Evolutionary conservation across 2,329 filamentous ascomycete species (phyloP).

Genomic region (Fusarium aywerte): DNA sequence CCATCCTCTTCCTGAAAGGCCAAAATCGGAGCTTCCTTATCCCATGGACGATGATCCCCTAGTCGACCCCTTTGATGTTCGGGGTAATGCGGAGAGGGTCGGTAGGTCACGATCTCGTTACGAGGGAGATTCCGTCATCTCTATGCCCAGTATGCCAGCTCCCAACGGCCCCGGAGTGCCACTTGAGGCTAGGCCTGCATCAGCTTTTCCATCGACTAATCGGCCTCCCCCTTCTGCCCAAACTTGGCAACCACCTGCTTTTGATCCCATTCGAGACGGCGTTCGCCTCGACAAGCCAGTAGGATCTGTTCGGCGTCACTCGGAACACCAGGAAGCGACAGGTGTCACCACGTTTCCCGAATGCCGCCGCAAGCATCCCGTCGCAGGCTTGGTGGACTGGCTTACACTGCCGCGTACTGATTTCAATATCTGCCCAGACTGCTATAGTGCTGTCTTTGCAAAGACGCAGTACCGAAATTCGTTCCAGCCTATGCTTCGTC

Average conservation of each 20-base stretch:
- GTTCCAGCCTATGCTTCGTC: constrained; percentile 69
- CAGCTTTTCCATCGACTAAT: constrained; percentile 43
- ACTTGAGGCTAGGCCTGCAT: constrained; percentile 34
- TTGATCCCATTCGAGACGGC: constrained; percentile 55
- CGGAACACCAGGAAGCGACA: constrained; percentile 54
- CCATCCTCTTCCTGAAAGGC: constrained; percentile 35
- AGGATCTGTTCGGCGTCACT: constrained; percentile 63
- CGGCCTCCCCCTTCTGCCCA: constrained; percentile 41
- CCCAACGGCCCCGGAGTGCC: constrained; percentile 41
- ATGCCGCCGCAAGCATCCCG: constrained; percentile 74
- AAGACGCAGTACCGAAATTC: constrained; percentile 73
- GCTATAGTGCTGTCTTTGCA: constrained; percentile 76
- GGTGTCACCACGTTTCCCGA: constrained; percentile 65
- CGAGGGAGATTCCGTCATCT: constrained; percentile 34
- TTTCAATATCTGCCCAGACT: constrained; percentile 85
- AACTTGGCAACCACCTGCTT: constrained; percentile 59
- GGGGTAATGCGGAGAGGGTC: constrained; percentile 31
- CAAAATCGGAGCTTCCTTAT: constrained; percentile 50
- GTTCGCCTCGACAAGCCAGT: constrained; percentile 54
- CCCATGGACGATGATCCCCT: constrained; percentile 51
- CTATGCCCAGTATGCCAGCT: constrained; percentile 44
- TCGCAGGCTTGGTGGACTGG: constrained; percentile 79
- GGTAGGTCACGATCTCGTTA: constrained; percentile 36
- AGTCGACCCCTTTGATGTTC: constrained; percentile 41
- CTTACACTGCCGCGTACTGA: constrained; percentile 77